These are phyloP conservation scores for Conringia planisiliqua DNA, from an alignment of 345 rosid genomes.

Conservation along the genomic window DNA sequence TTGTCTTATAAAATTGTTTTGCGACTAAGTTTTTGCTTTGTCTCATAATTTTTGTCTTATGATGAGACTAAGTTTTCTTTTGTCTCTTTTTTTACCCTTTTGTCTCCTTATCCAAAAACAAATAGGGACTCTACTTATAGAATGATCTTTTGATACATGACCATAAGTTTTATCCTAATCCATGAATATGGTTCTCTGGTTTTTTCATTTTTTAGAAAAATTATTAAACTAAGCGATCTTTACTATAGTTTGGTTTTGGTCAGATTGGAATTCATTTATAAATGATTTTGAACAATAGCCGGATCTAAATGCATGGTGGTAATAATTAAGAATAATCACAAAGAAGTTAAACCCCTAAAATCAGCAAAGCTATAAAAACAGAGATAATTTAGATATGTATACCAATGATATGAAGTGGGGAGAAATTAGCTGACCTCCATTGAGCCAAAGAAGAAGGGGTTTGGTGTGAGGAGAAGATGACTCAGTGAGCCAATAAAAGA, in stretches of 20 bases:
- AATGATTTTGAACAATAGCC: not conserved
- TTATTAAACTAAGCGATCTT: not conserved
- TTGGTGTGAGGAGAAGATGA: constrained; percentile 57
- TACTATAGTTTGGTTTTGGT: not conserved
- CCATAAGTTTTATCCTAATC: not conserved
- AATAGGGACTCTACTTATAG: not conserved
- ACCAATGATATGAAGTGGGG: not conserved
- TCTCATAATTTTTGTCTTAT: constrained; percentile 7
- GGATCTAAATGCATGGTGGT: not conserved
- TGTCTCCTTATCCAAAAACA: not conserved
- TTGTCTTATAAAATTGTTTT: not conserved
- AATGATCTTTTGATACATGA: not conserved
- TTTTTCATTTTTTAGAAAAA: not conserved
- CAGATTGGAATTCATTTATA: not conserved
- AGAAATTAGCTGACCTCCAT: constrained; percentile 75
- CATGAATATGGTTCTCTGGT: not conserved
- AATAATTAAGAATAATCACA: not conserved
- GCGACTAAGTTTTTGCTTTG: not conserved
- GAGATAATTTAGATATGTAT: not conserved
- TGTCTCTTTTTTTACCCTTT: constrained; percentile 1
- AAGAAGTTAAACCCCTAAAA: not conserved
- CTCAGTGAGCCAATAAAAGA: constrained; percentile 90
- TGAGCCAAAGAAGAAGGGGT: constrained; percentile 96
- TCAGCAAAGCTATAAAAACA: not conserved
- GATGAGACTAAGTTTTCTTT: not conserved